A percentile compares a stretch with the other conserved stretches of the same genome.
Evolutionary conservation across 192 early-diverging fungal genomes (phyloP).

Genomic region (Coemansia sp.): DNA sequence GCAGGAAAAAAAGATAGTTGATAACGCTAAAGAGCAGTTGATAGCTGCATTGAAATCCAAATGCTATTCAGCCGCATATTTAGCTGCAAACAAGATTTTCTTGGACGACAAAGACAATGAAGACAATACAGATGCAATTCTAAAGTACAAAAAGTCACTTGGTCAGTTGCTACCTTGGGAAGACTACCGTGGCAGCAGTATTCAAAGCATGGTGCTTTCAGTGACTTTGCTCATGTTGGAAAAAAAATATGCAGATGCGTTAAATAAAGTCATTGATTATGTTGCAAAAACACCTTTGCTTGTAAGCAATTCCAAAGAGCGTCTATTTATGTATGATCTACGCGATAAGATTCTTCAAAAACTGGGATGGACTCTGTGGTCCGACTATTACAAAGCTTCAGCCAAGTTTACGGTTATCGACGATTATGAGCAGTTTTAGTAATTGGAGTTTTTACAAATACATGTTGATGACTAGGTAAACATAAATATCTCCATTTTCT

Average conservation of each 20-base stretch:
- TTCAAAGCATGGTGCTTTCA: background rate
- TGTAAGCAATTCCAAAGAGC: slow-evolving; percentile 55
- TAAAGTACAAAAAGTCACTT: slow-evolving; percentile 50
- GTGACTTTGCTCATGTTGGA: background rate
- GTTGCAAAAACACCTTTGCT: slow-evolving; percentile 58
- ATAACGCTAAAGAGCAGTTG: slow-evolving; percentile 67
- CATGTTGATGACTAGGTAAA: no score
- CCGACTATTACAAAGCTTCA: no score
- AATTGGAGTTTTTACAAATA: no score
- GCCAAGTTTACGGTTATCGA: no score
- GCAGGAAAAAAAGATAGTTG: slow-evolving; percentile 68
- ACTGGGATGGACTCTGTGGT: slow-evolving; percentile 57
- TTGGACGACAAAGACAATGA: slow-evolving; percentile 59
- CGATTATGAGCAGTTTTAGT: no score
- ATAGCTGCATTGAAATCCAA: slow-evolving; percentile 62
- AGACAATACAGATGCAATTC: slow-evolving; percentile 19
- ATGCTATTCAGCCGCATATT: slow-evolving; percentile 51
- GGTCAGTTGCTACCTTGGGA: background rate
- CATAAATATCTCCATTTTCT: no score
- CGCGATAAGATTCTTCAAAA: slow-evolving; percentile 61
- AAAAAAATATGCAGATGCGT: slow-evolving; percentile 38
- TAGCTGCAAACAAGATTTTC: slow-evolving; percentile 53
- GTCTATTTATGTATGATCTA: slow-evolving; percentile 53
- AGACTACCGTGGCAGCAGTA: background rate
- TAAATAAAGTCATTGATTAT: slow-evolving; percentile 72